Evolutionary conservation across 139 green algal species (phyloP).

Genomic region (Tetradesmus obliquus): DNA sequence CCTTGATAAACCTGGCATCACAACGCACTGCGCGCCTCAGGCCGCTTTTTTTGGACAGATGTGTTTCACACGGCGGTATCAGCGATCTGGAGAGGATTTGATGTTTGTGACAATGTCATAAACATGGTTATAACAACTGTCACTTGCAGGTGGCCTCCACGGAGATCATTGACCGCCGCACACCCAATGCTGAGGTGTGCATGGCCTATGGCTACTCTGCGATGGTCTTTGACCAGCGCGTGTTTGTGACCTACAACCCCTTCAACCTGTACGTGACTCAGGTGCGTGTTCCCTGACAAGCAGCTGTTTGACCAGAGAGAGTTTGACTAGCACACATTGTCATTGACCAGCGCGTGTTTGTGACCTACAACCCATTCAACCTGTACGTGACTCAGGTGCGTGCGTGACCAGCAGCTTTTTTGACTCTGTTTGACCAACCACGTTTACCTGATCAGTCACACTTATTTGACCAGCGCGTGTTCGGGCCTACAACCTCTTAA

Average conservation of each 20-base stretch:
- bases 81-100: no score
- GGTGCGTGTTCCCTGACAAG: neutral
- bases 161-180: constrained; percentile 95
- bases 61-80: no score
- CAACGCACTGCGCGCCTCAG: no score
- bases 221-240: constrained; percentile 99
- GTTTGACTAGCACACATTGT: constrained; percentile 85
- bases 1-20: no score
- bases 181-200: constrained; percentile 94
- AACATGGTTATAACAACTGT: neutral
- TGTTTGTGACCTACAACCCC: constrained; percentile 99
- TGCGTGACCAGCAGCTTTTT: neutral
- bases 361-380: constrained; percentile 96
- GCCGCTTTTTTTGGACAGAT: no score
- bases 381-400: constrained; percentile 46
- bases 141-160: constrained; percentile 81
- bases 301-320: neutral
- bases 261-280: constrained; percentile 70
- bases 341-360: constrained; percentile 74
- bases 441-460: constrained; percentile 82
- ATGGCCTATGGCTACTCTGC: constrained; percentile 97
- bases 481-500: constrained; percentile 97
- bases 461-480: constrained; percentile 96
- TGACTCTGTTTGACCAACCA: neutral
- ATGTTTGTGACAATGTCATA: no score